These are phyloP conservation scores for Colletotrichum sp. DNA, from an alignment of 2,329 filamentous ascomycete genomes.

Conservation along the genomic window DNA sequence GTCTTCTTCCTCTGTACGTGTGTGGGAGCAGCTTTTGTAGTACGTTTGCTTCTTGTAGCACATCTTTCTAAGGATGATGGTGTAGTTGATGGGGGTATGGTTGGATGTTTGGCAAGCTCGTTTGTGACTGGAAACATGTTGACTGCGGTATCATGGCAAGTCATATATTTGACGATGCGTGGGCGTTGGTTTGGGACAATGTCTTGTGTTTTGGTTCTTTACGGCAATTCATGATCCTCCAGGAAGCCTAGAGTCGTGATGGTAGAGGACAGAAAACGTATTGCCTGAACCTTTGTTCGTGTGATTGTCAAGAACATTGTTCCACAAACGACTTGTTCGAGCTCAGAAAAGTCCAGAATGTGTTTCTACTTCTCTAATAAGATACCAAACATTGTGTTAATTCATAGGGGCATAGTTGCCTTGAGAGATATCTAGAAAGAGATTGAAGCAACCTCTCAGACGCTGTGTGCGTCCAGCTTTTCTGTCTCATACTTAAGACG, in stretches of 20 bases:
- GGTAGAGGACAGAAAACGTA: not conserved
- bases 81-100: not conserved
- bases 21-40: not conserved
- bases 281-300: not conserved
- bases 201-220: not conserved
- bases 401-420: not conserved
- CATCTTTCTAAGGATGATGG: not conserved
- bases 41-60: conserved; percentile 9
- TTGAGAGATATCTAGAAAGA: not conserved
- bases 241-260: not conserved
- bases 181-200: not conserved
- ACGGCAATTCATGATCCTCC: not conserved
- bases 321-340: not conserved
- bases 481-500: not conserved
- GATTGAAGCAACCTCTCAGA: not conserved
- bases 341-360: not conserved
- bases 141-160: not conserved
- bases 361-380: not conserved
- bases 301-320: not conserved
- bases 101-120: not conserved
- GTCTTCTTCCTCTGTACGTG: not conserved
- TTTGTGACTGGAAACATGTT: not conserved
- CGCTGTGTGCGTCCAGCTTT: not conserved
- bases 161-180: not conserved
- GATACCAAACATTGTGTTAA: not conserved